Conservation (phyloP, 2,329 filamentous ascomycete species). For the Fusarium staphyleae region DNA sequence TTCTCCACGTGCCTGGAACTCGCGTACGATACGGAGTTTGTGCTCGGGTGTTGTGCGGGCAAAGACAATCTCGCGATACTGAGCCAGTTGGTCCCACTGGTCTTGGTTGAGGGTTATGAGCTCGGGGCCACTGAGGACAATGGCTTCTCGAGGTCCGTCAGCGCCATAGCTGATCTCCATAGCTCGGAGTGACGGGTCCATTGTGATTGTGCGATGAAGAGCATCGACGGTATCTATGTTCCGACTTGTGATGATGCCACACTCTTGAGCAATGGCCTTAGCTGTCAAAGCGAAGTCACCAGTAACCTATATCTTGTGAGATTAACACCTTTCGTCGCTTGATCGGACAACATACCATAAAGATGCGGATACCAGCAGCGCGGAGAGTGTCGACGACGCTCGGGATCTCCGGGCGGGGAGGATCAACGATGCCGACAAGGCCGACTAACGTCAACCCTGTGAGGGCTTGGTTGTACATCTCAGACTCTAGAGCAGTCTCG, state of each 20-base stretch:
- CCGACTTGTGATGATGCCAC: constrained; percentile 70
- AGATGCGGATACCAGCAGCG: constrained; percentile 74
- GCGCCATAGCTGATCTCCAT: constrained; percentile 2
- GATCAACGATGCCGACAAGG: constrained; percentile 79
- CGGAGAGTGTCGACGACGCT: constrained; percentile 71
- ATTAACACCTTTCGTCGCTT: not conserved
- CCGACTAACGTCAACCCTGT: constrained; percentile 73
- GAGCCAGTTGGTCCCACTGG: constrained; percentile 72
- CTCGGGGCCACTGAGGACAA: constrained; percentile 71
- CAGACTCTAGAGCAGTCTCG: constrained; percentile 57
- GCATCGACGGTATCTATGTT: constrained; percentile 61
- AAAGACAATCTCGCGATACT: constrained; percentile 76
- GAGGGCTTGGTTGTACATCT: constrained; percentile 60
- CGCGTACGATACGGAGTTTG: constrained; percentile 79
- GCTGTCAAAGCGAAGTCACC: constrained; percentile 81
- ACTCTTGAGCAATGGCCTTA: constrained; percentile 74
- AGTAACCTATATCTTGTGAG: constrained; percentile 59
- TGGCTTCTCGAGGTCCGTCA: constrained; percentile 50
- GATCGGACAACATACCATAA: constrained; percentile 64
- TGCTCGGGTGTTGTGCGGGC: constrained; percentile 79
- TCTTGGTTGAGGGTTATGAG: constrained; percentile 69
- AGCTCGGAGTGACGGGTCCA: constrained; percentile 13
- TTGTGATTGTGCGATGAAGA: constrained; percentile 49
- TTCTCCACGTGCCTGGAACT: constrained; percentile 69
- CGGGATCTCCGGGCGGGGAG: constrained; percentile 75